A percentile compares a stretch with the other conserved stretches of the same genome.
Conservation (phyloP, 1,284 basidiomycete species). For the Sphagnurus paluster region DNA sequence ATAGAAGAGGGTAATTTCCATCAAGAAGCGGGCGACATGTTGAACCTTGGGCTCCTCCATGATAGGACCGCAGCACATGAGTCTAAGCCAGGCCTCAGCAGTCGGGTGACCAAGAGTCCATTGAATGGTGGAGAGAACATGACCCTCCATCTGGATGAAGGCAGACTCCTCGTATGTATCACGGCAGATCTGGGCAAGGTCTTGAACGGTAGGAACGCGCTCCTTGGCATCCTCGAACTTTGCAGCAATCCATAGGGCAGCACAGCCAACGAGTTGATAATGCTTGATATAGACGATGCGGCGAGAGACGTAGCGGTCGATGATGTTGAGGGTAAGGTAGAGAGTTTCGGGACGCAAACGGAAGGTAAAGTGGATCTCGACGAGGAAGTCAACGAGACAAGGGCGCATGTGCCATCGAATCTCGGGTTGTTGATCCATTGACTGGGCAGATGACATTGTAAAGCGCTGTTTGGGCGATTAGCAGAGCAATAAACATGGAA, state of each 20-base stretch:
- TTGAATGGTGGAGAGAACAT: constrained; percentile 93
- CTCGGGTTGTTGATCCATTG: constrained; percentile 99
- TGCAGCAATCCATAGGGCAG: constrained; percentile 97
- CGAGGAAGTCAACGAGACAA: constrained; percentile 97
- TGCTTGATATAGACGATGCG: constrained; percentile 99
- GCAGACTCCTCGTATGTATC: constrained; percentile 95
- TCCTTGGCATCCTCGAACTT: constrained; percentile 99
- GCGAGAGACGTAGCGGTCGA: constrained; percentile 98
- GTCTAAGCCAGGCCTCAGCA: constrained; percentile 94
- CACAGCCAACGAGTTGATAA: constrained; percentile 98
- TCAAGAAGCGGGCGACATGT: constrained; percentile 94
- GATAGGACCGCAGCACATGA: constrained; percentile 69
- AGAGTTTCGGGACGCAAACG: constrained; percentile 96
- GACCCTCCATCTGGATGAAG: constrained; percentile 97
- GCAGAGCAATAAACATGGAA: constrained; percentile 11
- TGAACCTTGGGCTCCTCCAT: constrained; percentile 88
- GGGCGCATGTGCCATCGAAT: constrained; percentile 99
- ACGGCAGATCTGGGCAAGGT: constrained; percentile 93
- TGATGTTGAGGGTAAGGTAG: constrained; percentile 97
- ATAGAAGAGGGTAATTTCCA: constrained; percentile 98
- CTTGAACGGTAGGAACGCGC: constrained; percentile 92
- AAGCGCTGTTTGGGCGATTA: constrained; percentile 50
- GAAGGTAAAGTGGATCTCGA: constrained; percentile 98
- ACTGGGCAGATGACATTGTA: constrained; percentile 87
- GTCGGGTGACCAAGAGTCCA: constrained; percentile 99